Evolutionary conservation across 306 rosid genomes (phyloP).

Genomic region (Prunus davidiana): DNA sequence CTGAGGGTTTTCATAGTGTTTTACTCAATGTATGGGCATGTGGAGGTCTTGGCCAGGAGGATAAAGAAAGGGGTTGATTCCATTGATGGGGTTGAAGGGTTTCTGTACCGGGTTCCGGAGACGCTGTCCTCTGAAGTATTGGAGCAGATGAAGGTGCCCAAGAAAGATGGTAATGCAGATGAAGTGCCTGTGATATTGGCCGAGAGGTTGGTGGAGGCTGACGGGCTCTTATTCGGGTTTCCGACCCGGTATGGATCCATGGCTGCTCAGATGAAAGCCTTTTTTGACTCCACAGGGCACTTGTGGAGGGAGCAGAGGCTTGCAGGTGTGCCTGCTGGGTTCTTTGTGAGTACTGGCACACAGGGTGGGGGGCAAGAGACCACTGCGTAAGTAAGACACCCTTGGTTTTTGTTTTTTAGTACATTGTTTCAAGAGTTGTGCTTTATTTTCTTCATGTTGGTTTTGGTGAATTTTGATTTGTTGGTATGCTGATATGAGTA

Average conservation of each 20-base stretch:
- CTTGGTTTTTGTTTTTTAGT: background rate
- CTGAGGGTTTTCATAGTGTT: slow-evolving; percentile 59
- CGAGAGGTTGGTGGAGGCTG: slow-evolving; percentile 64
- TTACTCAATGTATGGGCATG: slow-evolving; percentile 78
- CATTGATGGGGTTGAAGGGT: slow-evolving; percentile 66
- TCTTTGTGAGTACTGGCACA: slow-evolving; percentile 76
- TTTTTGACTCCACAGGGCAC: slow-evolving; percentile 55
- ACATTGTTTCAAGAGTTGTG: background rate
- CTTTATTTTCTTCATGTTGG: background rate
- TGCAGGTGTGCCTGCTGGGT: slow-evolving; percentile 72
- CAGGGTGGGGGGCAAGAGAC: slow-evolving; percentile 95
- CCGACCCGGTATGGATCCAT: slow-evolving; percentile 74
- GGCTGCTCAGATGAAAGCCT: slow-evolving; percentile 79
- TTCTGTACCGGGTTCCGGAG: slow-evolving; percentile 60
- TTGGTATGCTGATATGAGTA: background rate
- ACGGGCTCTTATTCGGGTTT: slow-evolving; percentile 72
- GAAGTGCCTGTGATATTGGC: slow-evolving; percentile 46
- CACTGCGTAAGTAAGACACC: slow-evolving; percentile 51
- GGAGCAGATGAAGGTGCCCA: slow-evolving; percentile 64
- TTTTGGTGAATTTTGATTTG: background rate
- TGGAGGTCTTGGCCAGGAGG: slow-evolving; percentile 58
- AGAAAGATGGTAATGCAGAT: slow-evolving; percentile 39
- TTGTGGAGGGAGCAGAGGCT: slow-evolving; percentile 68
- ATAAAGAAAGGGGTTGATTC: slow-evolving; percentile 69
- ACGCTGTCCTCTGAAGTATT: slow-evolving; percentile 50